Conservation (phyloP, 106 monocot species). For the Dendrobium nobile region DNA sequence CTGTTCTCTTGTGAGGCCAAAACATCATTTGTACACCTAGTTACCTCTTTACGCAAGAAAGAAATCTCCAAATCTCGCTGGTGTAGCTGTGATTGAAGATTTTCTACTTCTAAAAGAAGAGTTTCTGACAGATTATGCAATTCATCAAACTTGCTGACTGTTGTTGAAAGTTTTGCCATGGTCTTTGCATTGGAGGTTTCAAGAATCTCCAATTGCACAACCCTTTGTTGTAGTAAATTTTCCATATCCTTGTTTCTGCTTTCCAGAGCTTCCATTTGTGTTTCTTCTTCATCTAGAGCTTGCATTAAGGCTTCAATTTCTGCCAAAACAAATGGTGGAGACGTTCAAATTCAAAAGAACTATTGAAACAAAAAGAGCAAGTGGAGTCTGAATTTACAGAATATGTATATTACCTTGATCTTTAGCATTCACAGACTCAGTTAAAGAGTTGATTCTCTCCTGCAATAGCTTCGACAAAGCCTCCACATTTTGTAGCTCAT, state of each 20-base stretch:
- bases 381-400: not conserved
- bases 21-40: constrained; percentile 71
- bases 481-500: constrained; percentile 42
- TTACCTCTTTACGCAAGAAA: constrained; percentile 90
- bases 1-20: constrained; percentile 61
- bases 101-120: constrained; percentile 83
- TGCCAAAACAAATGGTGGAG: constrained; percentile 17
- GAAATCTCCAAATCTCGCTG: constrained; percentile 78
- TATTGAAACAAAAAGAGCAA: not conserved
- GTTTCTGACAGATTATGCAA: constrained; percentile 83
- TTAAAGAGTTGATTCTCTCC: constrained; percentile 47
- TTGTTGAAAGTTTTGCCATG: constrained; percentile 76
- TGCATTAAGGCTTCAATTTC: constrained; percentile 93
- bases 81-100: constrained; percentile 74
- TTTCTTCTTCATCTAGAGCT: constrained; percentile 97
- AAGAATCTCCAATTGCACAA: constrained; percentile 41
- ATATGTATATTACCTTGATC: constrained; percentile 65
- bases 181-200: constrained; percentile 65
- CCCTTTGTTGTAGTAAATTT: constrained; percentile 43
- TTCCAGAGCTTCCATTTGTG: constrained; percentile 60
- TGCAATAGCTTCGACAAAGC: constrained; percentile 40
- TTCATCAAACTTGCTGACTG: constrained; percentile 87
- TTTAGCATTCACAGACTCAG: constrained; percentile 53
- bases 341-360: not conserved
- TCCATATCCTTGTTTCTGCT: constrained; percentile 49